Evolutionary conservation across 2,329 filamentous ascomycete genomes (phyloP).

Genomic region (Colletotrichum liaoningense): DNA sequence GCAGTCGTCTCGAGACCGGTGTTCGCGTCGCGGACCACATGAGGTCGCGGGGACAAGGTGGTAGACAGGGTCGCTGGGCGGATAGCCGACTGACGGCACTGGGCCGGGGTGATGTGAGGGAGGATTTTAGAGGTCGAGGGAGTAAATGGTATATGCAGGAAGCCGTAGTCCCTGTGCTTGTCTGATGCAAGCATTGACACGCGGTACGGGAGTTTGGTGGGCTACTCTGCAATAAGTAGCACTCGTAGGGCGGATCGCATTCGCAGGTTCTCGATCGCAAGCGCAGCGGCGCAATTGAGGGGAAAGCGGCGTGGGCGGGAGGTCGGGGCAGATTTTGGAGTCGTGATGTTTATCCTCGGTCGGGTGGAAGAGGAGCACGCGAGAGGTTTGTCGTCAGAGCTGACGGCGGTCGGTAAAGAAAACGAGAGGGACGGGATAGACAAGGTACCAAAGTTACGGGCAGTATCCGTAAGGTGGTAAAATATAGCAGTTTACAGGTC

Average conservation of each 20-base stretch:
- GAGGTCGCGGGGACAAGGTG: constrained; percentile 33
- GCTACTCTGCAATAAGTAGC: constrained; percentile 9
- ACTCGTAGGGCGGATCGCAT: constrained; percentile 11
- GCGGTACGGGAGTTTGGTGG: constrained; percentile 23
- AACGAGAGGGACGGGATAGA: background rate
- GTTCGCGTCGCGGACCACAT: constrained; percentile 36
- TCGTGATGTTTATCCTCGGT: constrained; percentile 37
- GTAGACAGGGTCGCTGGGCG: constrained; percentile 20
- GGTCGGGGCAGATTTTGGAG: constrained; percentile 7
- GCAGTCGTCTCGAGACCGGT: constrained; percentile 35
- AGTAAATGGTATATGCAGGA: constrained; percentile 31
- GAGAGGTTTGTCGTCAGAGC: constrained; percentile 30
- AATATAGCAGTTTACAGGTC: background rate
- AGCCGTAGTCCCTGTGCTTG: constrained; percentile 35
- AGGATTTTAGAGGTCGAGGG: constrained; percentile 31
- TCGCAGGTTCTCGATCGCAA: background rate
- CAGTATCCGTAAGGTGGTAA: background rate
- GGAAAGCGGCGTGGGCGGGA: constrained; percentile 4
- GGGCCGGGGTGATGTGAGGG: constrained; percentile 31
- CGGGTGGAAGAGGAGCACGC: constrained; percentile 34
- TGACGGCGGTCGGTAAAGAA: constrained; percentile 1
- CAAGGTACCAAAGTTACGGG: constrained; percentile 1
- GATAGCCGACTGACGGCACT: constrained; percentile 24
- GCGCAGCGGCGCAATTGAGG: constrained; percentile 20
- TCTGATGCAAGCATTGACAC: constrained; percentile 30